These are phyloP conservation scores for Lentithecium fluviatile DNA, from an alignment of 495 filamentous ascomycete species.

Conservation along the genomic window DNA sequence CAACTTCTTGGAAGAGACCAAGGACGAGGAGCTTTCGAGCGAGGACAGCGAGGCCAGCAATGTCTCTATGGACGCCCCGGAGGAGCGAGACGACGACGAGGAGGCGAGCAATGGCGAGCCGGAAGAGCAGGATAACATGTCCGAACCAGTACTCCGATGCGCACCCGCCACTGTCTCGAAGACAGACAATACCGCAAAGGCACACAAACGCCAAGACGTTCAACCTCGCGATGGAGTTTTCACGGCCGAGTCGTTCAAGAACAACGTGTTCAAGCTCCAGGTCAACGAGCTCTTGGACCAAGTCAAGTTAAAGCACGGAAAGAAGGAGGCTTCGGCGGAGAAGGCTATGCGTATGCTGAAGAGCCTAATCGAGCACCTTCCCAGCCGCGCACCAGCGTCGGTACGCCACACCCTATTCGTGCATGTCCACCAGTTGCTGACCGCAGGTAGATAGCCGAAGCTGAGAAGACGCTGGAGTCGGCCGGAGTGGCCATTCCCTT, in stretches of 20 bases:
- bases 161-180: neutral
- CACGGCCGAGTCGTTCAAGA: slow-evolving; percentile 52
- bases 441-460: slow-evolving; percentile 58
- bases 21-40: neutral
- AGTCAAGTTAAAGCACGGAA: slow-evolving; percentile 66
- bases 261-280: slow-evolving; percentile 81
- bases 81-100: neutral
- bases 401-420: slow-evolving; percentile 44
- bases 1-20: slow-evolving; percentile 16
- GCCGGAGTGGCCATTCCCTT: slow-evolving; percentile 73
- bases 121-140: neutral
- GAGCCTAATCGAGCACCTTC: slow-evolving; percentile 67
- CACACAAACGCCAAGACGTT: slow-evolving; percentile 8
- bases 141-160: neutral
- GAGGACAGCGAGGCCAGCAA: neutral
- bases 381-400: slow-evolving; percentile 53
- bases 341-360: slow-evolving; percentile 71
- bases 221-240: slow-evolving; percentile 32
- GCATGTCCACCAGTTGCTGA: slow-evolving; percentile 1
- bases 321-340: slow-evolving; percentile 63
- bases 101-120: neutral
- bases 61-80: neutral
- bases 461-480: slow-evolving; percentile 64
- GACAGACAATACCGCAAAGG: neutral
- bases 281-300: slow-evolving; percentile 77